Percentiles rank a stretch among this genome's conserved stretches.
phyloP scores from a whole-genome alignment of 2,329 filamentous ascomycete genomes.

The Cladosporium sp. region DNA sequence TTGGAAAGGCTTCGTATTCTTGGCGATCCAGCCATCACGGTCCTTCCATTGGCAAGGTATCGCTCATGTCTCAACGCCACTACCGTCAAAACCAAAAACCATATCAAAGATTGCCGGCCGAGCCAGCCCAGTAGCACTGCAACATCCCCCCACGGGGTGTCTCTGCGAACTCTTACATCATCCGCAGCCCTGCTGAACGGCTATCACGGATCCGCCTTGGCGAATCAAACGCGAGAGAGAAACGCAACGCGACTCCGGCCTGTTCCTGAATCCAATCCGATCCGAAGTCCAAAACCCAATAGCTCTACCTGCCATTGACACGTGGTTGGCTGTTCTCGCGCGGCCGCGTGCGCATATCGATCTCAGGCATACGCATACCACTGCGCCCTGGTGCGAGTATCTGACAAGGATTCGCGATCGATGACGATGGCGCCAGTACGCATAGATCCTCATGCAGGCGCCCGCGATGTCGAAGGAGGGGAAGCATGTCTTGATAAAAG shows the following conservation, averaged over 20 bases:
- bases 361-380: background rate
- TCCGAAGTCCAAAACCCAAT: background rate
- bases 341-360: conserved; percentile 1
- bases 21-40: conserved; percentile 11
- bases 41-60: background rate
- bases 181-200: background rate
- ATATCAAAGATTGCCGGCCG: background rate
- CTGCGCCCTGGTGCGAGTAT: background rate
- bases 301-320: background rate
- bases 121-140: background rate
- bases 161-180: background rate
- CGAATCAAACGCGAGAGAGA: background rate
- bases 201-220: conserved; percentile 6
- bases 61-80: background rate
- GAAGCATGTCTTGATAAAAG: conserved; percentile 9
- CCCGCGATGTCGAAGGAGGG: conserved; percentile 11
- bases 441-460: conserved; percentile 1
- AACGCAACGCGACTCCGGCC: conserved; percentile 9
- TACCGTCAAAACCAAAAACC: background rate
- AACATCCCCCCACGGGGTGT: background rate
- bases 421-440: conserved; percentile 4
- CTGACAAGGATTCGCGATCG: background rate
- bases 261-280: background rate
- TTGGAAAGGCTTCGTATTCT: conserved; percentile 9
- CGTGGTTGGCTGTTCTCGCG: background rate